These are phyloP conservation scores for Sporisorium iseilematis-ciliati DNA, from an alignment of 1,284 basidiomycete species.

Conservation along the genomic window DNA sequence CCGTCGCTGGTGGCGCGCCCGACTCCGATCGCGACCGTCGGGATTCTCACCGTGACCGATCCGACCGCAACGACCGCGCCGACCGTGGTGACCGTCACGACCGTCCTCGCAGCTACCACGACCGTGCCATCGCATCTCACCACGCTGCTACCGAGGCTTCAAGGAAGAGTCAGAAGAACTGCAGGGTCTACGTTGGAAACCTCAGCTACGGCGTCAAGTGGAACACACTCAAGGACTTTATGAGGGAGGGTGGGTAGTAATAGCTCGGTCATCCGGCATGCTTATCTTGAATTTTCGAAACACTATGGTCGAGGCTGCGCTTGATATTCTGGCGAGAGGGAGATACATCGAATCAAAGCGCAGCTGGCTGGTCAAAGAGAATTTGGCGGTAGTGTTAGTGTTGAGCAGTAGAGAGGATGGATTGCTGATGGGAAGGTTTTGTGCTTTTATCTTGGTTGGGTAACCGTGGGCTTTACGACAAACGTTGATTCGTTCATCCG, in stretches of 20 bases:
- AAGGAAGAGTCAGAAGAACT: slow-evolving; percentile 94
- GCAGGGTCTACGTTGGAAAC: slow-evolving; percentile 97
- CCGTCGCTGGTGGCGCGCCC: slow-evolving; percentile 33
- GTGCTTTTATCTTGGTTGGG: slow-evolving; percentile 32
- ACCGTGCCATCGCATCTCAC: slow-evolving; percentile 36
- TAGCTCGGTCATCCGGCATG: slow-evolving; percentile 12
- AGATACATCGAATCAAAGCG: slow-evolving; percentile 1
- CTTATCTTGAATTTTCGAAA: slow-evolving; percentile 7
- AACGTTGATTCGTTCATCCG: background rate
- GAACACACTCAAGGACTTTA: slow-evolving; percentile 82
- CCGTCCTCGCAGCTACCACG: slow-evolving; percentile 39
- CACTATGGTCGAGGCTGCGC: slow-evolving; percentile 4
- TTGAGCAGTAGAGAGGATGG: slow-evolving; percentile 21
- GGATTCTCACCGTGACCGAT: slow-evolving; percentile 26
- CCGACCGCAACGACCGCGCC: slow-evolving; percentile 5
- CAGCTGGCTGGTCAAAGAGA: slow-evolving; percentile 12
- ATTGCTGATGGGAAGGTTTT: slow-evolving; percentile 48
- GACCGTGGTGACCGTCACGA: slow-evolving; percentile 11
- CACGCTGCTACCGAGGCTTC: slow-evolving; percentile 72
- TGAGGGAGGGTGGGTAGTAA: slow-evolving; percentile 65
- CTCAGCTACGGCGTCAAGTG: slow-evolving; percentile 97
- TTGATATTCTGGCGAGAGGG: background rate
- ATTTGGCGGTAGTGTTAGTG: slow-evolving; percentile 4
- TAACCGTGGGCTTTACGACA: slow-evolving; percentile 6
- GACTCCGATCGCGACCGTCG: slow-evolving; percentile 31